These are phyloP conservation scores for Ogataea ganodermae DNA, from an alignment of 805 yeast species.

Conservation along the genomic window DNA sequence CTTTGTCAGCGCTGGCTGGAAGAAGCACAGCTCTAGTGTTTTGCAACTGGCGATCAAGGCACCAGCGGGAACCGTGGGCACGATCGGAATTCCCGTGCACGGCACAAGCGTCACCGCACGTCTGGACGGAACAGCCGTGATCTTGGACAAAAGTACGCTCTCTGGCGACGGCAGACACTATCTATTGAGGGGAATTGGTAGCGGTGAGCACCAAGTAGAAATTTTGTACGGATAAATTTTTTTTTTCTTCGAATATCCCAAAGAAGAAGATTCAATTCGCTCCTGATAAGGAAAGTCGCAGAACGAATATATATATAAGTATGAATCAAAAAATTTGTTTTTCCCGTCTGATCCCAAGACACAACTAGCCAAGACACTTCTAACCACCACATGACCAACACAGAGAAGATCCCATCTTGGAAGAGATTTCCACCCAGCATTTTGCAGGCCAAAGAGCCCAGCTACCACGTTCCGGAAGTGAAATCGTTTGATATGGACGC, in stretches of 20 bases:
- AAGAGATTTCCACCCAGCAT: conserved; percentile 10
- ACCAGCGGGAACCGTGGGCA: neutral
- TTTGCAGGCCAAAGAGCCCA: conserved; percentile 13
- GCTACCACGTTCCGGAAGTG: conserved; percentile 12
- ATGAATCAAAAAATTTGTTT: neutral
- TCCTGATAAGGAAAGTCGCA: conserved; percentile 2
- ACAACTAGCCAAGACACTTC: neutral
- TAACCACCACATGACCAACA: neutral
- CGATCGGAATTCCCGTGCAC: conserved; percentile 1
- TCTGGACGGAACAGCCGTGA: neutral
- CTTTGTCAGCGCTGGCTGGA: conserved; percentile 5
- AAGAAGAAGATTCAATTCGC: neutral
- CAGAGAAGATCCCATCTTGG: conserved; percentile 4
- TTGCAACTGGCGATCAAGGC: conserved; percentile 2
- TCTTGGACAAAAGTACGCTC: neutral
- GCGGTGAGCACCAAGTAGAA: conserved; percentile 1
- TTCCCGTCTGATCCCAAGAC: no score
- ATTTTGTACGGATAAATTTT: neutral
- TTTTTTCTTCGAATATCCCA: neutral
- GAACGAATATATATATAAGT: neutral
- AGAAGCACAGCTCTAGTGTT: neutral
- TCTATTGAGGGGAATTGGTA: neutral
- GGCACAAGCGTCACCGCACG: neutral
- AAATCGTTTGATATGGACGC: conserved; percentile 14
- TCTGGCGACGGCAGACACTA: neutral